Conservation (phyloP, 257 asterid genomes). For the Gentiana straminea region DNA sequence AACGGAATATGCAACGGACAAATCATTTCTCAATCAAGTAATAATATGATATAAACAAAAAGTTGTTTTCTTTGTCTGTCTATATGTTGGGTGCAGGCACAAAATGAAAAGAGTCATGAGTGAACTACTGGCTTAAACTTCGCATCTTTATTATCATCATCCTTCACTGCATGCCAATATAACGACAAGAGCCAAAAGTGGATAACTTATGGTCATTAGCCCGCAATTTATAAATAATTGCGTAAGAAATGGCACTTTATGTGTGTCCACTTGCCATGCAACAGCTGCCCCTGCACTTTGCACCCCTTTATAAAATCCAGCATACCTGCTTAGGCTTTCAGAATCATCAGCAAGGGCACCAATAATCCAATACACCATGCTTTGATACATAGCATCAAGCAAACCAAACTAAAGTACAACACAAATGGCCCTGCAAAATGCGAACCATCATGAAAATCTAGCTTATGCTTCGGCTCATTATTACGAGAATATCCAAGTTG, state of each 20-base stretch:
- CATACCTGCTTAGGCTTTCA: conserved; percentile 79
- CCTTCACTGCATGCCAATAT: conserved; percentile 30
- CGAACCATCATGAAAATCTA: conserved; percentile 72
- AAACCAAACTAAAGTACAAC: conserved; percentile 74
- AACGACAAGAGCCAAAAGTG: conserved; percentile 23
- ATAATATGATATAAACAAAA: no score
- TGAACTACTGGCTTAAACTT: no score
- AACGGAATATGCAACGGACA: no score
- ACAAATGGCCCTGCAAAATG: conserved; percentile 76
- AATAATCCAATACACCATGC: conserved; percentile 87
- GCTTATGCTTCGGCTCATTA: conserved; percentile 20
- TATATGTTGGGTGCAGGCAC: no score
- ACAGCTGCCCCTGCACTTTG: conserved; percentile 40
- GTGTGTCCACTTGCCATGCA: conserved; percentile 34
- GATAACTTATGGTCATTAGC: conserved; percentile 28
- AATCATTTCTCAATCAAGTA: no score
- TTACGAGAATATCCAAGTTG: conserved; percentile 45
- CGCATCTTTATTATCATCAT: conserved; percentile 9
- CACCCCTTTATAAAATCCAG: conserved; percentile 33
- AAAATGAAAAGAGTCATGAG: no score
- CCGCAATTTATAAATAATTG: conserved; percentile 27
- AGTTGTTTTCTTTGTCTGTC: no score
- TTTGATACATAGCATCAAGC: conserved; percentile 91
- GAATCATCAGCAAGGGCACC: conserved; percentile 91
- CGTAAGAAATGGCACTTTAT: conserved; percentile 20